Base-by-base conservation (phyloP, 192 early-diverging fungal genomes). In the Coemansia sp. region DNA sequence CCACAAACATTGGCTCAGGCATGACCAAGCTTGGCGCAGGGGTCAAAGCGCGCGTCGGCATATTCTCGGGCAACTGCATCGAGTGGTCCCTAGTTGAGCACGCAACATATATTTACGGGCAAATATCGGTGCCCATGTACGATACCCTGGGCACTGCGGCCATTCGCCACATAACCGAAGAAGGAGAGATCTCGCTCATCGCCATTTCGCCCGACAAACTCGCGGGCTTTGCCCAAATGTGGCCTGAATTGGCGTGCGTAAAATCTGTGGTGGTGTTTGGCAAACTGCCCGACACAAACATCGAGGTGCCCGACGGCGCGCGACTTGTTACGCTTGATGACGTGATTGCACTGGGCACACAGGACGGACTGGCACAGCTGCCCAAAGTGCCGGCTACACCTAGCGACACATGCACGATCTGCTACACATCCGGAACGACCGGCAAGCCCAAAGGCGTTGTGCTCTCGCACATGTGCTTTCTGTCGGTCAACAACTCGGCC, bases 391-490 rank as follows among this genome's bases (percentile, higher is more conserved):
- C 69, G 3, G 68, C 78, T 0, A 28, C 14, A 0, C 68, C 60
- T 12, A 36, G 34, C 23, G 71, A 73, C 26, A 5, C 54, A 2
- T 79, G 68, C 61, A 70, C 76, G 2, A 95, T 97, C 74, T 95
- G 95, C 90, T 98, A 91, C 68, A 93, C 89, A 20, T 90, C 88
- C 49, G 91, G 96, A 17, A 91, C 88, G 15, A 96, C 94, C 9
- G 93, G 93, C n/a, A 89, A 81, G 71, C 96, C 96, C 57, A 98
- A 98, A 79, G 96, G 96, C 61, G 94, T 93, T 4, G 81, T 94
- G 48, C 73, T 98, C 23, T 84, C 88, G 23, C 93, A 96, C 73
- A 79, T 83, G 61, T 90, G 93, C 70, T 81, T 96, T 53, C 77
- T 95, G 37, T 90, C 96, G 58, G 84, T 86, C 7, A 56, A 54